A percentile compares a stretch with the other conserved stretches of the same genome.
Conservation (phyloP, 495 filamentous ascomycete species). For the Astrocystis sublimbata region DNA sequence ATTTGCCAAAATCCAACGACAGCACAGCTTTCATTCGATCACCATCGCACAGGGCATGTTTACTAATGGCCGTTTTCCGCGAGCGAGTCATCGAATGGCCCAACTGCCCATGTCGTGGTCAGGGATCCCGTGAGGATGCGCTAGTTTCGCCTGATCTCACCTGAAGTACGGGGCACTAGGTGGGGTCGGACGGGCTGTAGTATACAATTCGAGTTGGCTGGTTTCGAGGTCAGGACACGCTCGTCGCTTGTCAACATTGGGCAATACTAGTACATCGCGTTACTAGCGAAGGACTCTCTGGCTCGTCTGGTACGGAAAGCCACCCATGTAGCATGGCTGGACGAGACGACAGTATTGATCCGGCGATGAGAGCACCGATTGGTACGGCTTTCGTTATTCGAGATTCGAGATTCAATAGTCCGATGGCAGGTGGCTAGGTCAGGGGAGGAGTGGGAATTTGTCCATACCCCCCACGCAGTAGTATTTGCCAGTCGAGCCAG, state of each 20-base stretch:
- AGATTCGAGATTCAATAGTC: constrained; percentile 38
- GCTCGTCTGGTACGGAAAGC: constrained; percentile 7
- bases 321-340: constrained; percentile 29
- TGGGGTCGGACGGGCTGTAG: neutral
- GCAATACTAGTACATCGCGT: too few species aligned
- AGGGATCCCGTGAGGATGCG: constrained; percentile 1
- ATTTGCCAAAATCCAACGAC: neutral
- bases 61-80: neutral
- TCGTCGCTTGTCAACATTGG: constrained; percentile 8
- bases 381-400: constrained; percentile 24
- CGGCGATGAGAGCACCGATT: constrained; percentile 11
- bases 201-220: neutral
- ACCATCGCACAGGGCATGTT: neutral
- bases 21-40: neutral
- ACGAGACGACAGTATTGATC: constrained; percentile 28
- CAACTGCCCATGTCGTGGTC: constrained; percentile 7
- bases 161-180: constrained; percentile 18
- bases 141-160: constrained; percentile 19
- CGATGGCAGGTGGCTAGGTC: constrained; percentile 18
- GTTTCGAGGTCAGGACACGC: constrained; percentile 8
- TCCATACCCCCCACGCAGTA: too few species aligned
- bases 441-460: constrained; percentile 10
- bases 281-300: too few species aligned
- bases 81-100: constrained; percentile 3
- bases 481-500: too few species aligned